These are phyloP conservation scores for Mesostigma viride DNA, from an alignment of 139 green algal genomes.

Conservation along the genomic window DNA sequence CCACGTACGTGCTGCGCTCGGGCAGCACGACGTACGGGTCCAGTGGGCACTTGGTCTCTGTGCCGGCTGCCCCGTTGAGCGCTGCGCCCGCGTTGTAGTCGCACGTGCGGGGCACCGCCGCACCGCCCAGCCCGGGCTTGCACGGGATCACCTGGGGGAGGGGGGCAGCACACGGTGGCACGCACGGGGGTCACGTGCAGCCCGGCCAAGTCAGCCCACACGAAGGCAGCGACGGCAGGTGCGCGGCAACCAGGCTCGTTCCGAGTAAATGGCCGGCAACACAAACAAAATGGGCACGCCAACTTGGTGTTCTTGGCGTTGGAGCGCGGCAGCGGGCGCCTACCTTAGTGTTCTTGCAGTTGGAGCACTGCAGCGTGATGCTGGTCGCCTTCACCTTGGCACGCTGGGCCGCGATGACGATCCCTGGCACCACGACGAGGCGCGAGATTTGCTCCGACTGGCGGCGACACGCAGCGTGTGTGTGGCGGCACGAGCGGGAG, in stretches of 20 bases:
- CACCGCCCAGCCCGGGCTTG: conserved; percentile 71
- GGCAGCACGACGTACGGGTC: conserved; percentile 77
- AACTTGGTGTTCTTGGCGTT: too few relatives aligned
- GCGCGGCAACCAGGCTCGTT: too few relatives aligned
- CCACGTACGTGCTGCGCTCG: conserved; percentile 65
- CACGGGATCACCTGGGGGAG: conserved; percentile 37
- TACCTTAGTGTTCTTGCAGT: conserved; percentile 55
- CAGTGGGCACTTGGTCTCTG: conserved; percentile 50
- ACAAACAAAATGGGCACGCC: too few relatives aligned
- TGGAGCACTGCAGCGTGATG: conserved; percentile 76
- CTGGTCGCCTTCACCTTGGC: conserved; percentile 82
- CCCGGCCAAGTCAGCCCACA: too few relatives aligned
- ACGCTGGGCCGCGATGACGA: conserved; percentile 79
- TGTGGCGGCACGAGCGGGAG: too few relatives aligned
- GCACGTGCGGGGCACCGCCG: conserved; percentile 60
- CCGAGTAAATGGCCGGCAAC: too few relatives aligned
- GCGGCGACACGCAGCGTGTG: too few relatives aligned
- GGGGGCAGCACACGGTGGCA: too few relatives aligned
- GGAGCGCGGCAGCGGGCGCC: too few relatives aligned
- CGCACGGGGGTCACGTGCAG: too few relatives aligned
- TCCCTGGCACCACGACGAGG: conserved; percentile 89
- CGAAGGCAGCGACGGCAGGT: too few relatives aligned
- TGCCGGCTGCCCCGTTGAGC: conserved; percentile 8
- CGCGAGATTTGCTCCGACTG: conserved; percentile 66
- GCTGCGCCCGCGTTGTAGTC: conserved; percentile 25